These are phyloP conservation scores for Hawksworthiomyces lignivorus DNA, from an alignment of 2,329 filamentous ascomycete species.

Conservation along the genomic window DNA sequence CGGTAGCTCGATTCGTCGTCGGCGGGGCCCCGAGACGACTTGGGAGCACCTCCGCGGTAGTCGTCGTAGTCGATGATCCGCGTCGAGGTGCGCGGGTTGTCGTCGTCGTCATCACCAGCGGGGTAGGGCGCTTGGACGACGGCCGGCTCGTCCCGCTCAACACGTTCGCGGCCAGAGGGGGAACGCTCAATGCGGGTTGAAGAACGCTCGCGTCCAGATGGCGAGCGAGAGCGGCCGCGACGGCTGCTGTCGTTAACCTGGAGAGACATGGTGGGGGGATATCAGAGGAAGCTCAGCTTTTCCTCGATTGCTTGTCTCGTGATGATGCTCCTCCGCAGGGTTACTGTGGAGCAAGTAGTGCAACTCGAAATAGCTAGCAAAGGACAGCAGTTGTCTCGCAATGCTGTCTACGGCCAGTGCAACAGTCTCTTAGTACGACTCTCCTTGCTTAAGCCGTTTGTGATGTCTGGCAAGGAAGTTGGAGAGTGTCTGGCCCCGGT, in stretches of 20 bases:
- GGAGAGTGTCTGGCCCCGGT: too few species aligned
- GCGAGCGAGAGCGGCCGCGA: conserved; percentile 41
- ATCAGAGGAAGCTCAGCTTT: too few species aligned
- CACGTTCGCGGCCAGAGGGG: conserved; percentile 14
- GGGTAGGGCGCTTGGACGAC: conserved; percentile 39
- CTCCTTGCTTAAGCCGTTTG: too few species aligned
- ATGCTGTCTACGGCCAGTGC: too few species aligned
- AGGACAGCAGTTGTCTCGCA: too few species aligned
- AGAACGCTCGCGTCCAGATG: conserved; percentile 28
- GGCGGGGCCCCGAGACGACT: conserved; percentile 15
- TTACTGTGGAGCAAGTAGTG: too few species aligned
- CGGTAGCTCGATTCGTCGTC: conserved; percentile 26
- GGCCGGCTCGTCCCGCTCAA: conserved; percentile 6
- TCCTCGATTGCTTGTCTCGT: too few species aligned
- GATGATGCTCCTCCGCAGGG: too few species aligned
- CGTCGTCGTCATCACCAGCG: conserved; percentile 25
- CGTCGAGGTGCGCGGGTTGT: conserved; percentile 24
- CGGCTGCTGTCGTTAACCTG: conserved; percentile 37
- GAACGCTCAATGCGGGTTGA: conserved; percentile 11
- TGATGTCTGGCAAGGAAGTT: too few species aligned
- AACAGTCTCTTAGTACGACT: too few species aligned
- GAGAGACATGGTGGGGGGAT: conserved; percentile 41
- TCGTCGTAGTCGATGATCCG: conserved; percentile 25
- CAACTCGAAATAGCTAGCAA: too few species aligned
- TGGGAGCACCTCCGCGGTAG: conserved; percentile 23